These are phyloP conservation scores for Phytophthora pisi DNA, from an alignment of 352 stramenopile genomes.

Conservation along the genomic window DNA sequence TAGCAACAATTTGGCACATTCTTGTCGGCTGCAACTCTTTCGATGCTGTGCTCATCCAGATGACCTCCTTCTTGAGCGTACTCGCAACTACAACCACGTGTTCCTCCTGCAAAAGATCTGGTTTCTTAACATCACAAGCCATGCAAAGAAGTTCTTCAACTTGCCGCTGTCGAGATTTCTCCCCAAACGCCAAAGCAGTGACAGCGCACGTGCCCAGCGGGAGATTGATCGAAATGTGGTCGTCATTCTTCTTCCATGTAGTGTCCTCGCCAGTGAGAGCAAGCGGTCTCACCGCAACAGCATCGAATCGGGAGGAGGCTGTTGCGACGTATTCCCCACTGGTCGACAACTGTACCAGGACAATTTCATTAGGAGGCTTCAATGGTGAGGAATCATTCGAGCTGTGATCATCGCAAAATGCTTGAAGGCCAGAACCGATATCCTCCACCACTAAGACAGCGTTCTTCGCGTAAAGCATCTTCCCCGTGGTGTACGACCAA, in stretches of 20 bases:
- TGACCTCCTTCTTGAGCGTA: slow-evolving; percentile 13
- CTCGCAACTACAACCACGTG: slow-evolving; percentile 20
- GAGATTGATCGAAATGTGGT: slow-evolving; percentile 15
- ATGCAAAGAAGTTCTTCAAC: slow-evolving; percentile 33
- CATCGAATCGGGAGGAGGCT: slow-evolving; percentile 30
- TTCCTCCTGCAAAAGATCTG: neutral
- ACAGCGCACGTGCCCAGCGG: slow-evolving; percentile 13
- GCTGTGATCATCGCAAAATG: slow-evolving; percentile 20
- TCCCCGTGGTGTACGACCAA: slow-evolving; percentile 45
- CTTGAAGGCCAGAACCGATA: slow-evolving; percentile 32
- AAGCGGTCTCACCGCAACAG: slow-evolving; percentile 27
- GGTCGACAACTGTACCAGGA: slow-evolving; percentile 37
- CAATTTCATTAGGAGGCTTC: slow-evolving; percentile 23
- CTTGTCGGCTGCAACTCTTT: slow-evolving; percentile 5
- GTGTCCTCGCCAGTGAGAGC: neutral
- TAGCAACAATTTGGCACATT: slow-evolving; percentile 27
- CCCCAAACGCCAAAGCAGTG: slow-evolving; percentile 26
- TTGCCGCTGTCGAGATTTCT: neutral
- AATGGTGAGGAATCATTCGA: neutral
- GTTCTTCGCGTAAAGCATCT: slow-evolving; percentile 33
- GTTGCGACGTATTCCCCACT: slow-evolving; percentile 24
- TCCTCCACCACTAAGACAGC: slow-evolving; percentile 44
- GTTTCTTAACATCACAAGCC: slow-evolving; percentile 22
- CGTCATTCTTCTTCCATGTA: neutral
- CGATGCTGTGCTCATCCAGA: slow-evolving; percentile 29